Base-by-base conservation (phyloP, 495 filamentous ascomycete species). In the Penicillium malachiteum region DNA sequence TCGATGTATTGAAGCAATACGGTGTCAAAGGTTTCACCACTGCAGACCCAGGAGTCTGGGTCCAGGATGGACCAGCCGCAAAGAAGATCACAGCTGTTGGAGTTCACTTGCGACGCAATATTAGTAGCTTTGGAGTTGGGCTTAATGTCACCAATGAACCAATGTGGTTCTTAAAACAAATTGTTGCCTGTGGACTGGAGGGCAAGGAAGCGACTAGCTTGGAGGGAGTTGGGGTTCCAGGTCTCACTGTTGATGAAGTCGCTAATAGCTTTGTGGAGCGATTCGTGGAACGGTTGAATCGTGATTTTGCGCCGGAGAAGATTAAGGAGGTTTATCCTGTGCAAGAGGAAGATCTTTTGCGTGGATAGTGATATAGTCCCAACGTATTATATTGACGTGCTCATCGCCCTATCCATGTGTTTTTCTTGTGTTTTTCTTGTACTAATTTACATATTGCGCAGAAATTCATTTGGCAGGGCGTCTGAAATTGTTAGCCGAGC, bases 51-150 rank as follows among this genome's bases (percentile, higher is more conserved):
- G 94, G 94, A 0, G 91, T 97, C 10, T 98, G 94, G 92, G 82
- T 86, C 14, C 40, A 52, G 4, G 51, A 62, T n/a, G 14, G n/a
- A 0, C 18, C 40, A 31, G 38, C 52, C 12, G 45, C 79, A 46
- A 79, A 73, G 58, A 98, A 98, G 78, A 90, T 98, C 54, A 88
- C 89, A 3, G 90, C 91, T 3, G 72, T 98, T 6, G 94, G 94
- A 3, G 89, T 98, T 26, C 92, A 96, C 79, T 74, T 96, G 54
- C 74, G 90, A 11, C 74, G 93, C 44, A 83, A 94, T 71, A 83
- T 98, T 38, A 89, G 84, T n/a, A 89, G 87, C 64, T 89, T 91
- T 71, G 94, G 94, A 9, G 76, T 96, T 33, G 93, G 87, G 12
- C 66, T 98, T 62, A 98, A 98, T 74, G 78, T 95, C 17, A 90